Base-by-base conservation (phyloP, 495 filamentous ascomycete species). In the Aspergillus cavernicola region DNA sequence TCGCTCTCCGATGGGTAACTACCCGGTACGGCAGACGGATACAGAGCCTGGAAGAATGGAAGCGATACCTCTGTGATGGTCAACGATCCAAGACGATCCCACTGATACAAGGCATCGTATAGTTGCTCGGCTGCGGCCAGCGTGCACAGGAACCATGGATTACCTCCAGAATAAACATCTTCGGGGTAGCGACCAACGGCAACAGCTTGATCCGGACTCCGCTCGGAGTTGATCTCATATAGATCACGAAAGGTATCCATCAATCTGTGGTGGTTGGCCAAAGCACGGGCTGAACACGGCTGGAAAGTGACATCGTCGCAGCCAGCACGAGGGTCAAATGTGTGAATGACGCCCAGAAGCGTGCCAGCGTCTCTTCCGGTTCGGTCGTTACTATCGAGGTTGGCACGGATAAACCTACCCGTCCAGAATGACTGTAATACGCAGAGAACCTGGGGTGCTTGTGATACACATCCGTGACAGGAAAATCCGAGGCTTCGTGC, bases 101-200 rank as follows among this genome's bases (percentile, higher is more conserved):
- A 85, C 45, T 84, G 79, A 50, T 81, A 80, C 5, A 86, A 35
- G 6, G 84, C 81, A 55, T 82, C 80, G 58, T 87, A 88, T 18
- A 88, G 72, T 57, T 79, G 77, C 62, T 88, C 85, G 9, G 83
- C 84, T 2, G 82, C 83, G 9, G 81, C 82, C 37, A 85, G 66
- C 1, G 83, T 87, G 56, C 72, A 72, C 8, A 88, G 72, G 56
- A 83, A 86, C 84, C 84, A 86, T 3, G 82, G 83, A 65, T 86
- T 84, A 15, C 84, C 85, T 53, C 80, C 77, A 55, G 83, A 85
- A 66, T 88, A 90, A 0, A 67, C 58, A 52, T 90, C 87, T 57
- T 87, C 85, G 2, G 84, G 67, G 64, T 90, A 90, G 10, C 87
- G 71, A 49, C 87, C 87, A n/a, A 88, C 76, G 13, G 85, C 82